A percentile compares a stretch with the other conserved stretches of the same genome.
These are phyloP conservation scores for Senna tora DNA, from an alignment of 306 rosid species.

Conservation along the genomic window DNA sequence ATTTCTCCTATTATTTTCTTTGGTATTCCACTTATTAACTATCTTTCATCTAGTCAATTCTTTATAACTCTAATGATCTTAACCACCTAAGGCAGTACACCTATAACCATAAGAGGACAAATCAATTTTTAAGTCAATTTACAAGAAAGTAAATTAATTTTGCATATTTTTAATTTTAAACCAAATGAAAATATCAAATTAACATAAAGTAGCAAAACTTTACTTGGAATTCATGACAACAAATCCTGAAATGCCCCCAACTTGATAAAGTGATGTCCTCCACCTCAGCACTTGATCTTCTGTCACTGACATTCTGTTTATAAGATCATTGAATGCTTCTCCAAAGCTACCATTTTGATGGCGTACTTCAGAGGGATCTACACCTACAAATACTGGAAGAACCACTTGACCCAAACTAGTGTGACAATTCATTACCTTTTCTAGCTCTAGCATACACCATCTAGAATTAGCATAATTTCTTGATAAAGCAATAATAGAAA, in stretches of 20 bases:
- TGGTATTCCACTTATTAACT: too few species aligned
- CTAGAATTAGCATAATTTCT: constrained; percentile 2
- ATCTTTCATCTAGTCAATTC: too few species aligned
- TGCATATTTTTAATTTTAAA: too few species aligned
- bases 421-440: neutral
- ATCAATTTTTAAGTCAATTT: too few species aligned
- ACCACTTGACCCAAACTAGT: neutral
- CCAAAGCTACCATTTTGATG: neutral
- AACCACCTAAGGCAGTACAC: too few species aligned
- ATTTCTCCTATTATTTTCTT: too few species aligned
- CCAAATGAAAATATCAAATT: too few species aligned
- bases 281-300: neutral
- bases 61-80: too few species aligned
- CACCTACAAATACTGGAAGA: neutral
- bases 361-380: neutral
- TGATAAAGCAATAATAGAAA: neutral
- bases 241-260: neutral
- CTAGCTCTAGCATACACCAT: constrained; percentile 3
- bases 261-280: neutral
- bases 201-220: neutral
- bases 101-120: too few species aligned
- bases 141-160: too few species aligned
- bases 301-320: too few species aligned
- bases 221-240: neutral
- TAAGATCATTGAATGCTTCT: neutral